These are phyloP conservation scores for Xerocomus brunneocitrinus DNA, from an alignment of 768 basidiomycete species.

Conservation along the genomic window DNA sequence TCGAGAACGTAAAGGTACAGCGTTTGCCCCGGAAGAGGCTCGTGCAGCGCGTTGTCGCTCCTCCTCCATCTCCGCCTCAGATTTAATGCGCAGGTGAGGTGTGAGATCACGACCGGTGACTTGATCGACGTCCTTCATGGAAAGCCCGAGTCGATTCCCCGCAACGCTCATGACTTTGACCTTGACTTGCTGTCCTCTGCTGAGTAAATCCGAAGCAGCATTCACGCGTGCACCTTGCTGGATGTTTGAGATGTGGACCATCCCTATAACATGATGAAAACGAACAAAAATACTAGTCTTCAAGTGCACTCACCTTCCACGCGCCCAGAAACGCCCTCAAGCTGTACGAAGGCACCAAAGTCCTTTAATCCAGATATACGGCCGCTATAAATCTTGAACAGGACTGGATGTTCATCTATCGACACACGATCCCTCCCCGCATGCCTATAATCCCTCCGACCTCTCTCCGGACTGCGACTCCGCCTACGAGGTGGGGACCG, in stretches of 20 bases:
- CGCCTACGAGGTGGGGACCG: constrained; percentile 45
- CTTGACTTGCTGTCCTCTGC: constrained; percentile 80
- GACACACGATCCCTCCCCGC: constrained; percentile 32
- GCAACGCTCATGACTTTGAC: constrained; percentile 96
- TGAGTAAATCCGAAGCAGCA: constrained; percentile 81
- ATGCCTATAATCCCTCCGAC: constrained; percentile 42
- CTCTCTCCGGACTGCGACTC: constrained; percentile 59
- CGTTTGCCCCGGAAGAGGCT: constrained; percentile 78
- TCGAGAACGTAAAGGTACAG: constrained; percentile 67
- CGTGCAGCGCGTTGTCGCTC: constrained; percentile 60
- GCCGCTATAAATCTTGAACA: constrained; percentile 95
- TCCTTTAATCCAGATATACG: constrained; percentile 84
- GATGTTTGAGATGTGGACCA: constrained; percentile 95
- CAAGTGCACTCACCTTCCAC: constrained; percentile 68
- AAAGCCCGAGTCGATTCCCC: constrained; percentile 74
- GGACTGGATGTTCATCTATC: constrained; percentile 76
- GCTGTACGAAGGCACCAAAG: constrained; percentile 89
- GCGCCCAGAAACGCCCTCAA: constrained; percentile 83
- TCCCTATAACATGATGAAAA: constrained; percentile 50
- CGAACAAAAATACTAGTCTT: background rate
- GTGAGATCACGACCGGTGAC: constrained; percentile 83
- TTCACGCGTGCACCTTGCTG: constrained; percentile 81
- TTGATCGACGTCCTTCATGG: constrained; percentile 99
- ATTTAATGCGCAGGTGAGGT: constrained; percentile 91
- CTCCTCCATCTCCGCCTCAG: constrained; percentile 89